phyloP scores from a whole-genome alignment of 176 grass and related monocot species.

The Oryza nivara region DNA sequence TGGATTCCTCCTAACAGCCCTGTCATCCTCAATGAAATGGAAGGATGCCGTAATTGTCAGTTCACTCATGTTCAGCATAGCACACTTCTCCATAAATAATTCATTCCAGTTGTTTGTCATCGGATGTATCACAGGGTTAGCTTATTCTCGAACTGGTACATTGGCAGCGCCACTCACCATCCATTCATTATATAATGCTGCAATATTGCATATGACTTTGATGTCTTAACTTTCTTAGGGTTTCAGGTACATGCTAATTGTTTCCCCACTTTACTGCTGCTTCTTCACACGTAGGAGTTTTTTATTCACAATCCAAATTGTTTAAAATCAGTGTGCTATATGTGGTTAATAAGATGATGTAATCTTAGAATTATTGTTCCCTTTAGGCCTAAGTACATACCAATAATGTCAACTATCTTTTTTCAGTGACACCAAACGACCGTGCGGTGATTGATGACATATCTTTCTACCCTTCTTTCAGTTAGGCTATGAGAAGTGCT shows the following conservation, averaged over 20 bases:
- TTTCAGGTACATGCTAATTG: constrained; percentile 2
- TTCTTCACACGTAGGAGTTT: not conserved
- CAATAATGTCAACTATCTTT: not conserved
- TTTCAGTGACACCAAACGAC: not conserved
- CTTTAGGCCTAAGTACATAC: not conserved
- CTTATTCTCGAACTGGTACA: constrained; percentile 81
- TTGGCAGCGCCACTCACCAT: constrained; percentile 65
- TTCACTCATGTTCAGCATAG: constrained; percentile 71
- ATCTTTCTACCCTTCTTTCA: too few relatives aligned
- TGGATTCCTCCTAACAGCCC: constrained; percentile 76
- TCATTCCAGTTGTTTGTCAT: constrained; percentile 72
- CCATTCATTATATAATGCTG: constrained; percentile 83
- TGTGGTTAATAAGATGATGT: not conserved
- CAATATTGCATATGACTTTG: constrained; percentile 57
- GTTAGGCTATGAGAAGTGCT: too few relatives aligned
- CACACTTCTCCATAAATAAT: constrained; percentile 68
- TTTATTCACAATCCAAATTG: not conserved
- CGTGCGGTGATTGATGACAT: too few relatives aligned
- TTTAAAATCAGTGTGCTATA: not conserved
- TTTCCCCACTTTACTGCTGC: not conserved
- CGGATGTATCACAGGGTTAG: constrained; percentile 75
- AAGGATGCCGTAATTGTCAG: constrained; percentile 62
- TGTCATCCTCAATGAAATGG: constrained; percentile 67
- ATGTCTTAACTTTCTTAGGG: constrained; percentile 41
- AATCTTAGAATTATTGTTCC: not conserved